Percentiles rank a stretch among this genome's conserved stretches.
Evolutionary conservation across 495 filamentous ascomycete species (phyloP).

Genomic region (Daldinia childiae): DNA sequence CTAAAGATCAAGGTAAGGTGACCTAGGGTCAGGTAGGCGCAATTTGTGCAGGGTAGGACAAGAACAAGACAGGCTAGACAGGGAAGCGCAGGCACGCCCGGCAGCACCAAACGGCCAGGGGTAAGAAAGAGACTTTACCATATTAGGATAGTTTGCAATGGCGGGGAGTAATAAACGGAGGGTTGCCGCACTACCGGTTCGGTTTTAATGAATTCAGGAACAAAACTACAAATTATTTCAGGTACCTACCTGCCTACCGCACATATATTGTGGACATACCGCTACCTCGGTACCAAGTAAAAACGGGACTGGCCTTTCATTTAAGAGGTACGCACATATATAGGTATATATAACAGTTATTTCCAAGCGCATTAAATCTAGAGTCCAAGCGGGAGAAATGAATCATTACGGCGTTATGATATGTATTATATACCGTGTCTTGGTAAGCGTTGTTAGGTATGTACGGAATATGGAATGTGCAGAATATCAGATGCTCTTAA

Average conservation of each 20-base stretch:
- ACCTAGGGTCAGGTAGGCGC: constrained; percentile 14
- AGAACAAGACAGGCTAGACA: constrained; percentile 11
- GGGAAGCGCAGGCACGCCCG: constrained; percentile 11
- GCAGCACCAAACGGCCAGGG: constrained; percentile 27
- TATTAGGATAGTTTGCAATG: constrained; percentile 22
- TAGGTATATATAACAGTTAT: background rate
- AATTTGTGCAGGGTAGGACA: constrained; percentile 18
- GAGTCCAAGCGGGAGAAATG: background rate
- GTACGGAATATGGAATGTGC: no score
- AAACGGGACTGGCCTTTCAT: constrained; percentile 19
- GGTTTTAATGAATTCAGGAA: constrained; percentile 40
- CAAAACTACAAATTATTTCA: constrained; percentile 13
- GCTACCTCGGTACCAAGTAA: constrained; percentile 4
- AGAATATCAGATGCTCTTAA: background rate
- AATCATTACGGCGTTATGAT: background rate
- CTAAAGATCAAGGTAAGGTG: background rate
- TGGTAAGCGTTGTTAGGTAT: background rate
- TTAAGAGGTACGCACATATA: background rate
- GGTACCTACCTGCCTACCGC: constrained; percentile 18
- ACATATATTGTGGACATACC: background rate
- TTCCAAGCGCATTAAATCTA: background rate
- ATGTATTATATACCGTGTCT: background rate
- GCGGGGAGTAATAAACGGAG: constrained; percentile 27
- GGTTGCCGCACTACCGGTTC: constrained; percentile 28
- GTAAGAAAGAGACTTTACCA: constrained; percentile 30